These are phyloP conservation scores for Polysphondylium violaceum DNA, from an alignment of 78 protist genomes.

Conservation along the genomic window DNA sequence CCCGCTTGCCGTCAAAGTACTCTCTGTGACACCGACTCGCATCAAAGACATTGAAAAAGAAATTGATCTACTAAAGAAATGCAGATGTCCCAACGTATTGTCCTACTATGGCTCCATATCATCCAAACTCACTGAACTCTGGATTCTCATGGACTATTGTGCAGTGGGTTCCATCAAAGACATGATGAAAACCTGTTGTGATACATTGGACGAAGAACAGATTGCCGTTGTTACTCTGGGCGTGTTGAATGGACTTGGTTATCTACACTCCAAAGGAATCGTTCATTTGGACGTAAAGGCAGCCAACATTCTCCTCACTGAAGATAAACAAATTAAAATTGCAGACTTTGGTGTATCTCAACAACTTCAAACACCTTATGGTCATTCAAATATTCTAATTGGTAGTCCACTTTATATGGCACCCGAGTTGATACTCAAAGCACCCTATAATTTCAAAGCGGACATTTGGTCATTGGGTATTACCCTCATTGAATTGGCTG, in stretches of 20 bases:
- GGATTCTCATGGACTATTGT: constrained; percentile 92
- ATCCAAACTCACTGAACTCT: constrained; percentile 79
- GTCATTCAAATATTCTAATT: constrained; percentile 60
- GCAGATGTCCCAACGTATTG: constrained; percentile 68
- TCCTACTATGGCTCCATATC: constrained; percentile 77
- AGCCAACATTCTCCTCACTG: constrained; percentile 83
- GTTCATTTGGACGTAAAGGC: constrained; percentile 93
- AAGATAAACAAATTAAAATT: constrained; percentile 57
- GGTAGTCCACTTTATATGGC: constrained; percentile 87
- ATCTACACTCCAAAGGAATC: constrained; percentile 82
- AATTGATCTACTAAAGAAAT: constrained; percentile 79
- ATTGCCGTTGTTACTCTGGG: constrained; percentile 49
- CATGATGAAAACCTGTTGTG: constrained; percentile 72
- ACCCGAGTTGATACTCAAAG: constrained; percentile 79
- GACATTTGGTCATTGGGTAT: constrained; percentile 84
- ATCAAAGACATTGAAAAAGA: constrained; percentile 72
- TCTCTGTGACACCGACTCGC: constrained; percentile 56
- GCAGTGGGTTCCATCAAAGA: constrained; percentile 88
- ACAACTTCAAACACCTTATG: constrained; percentile 58
- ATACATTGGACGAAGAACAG: constrained; percentile 71
- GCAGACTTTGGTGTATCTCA: constrained; percentile 86
- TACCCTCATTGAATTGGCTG: constrained; percentile 82
- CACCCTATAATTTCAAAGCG: constrained; percentile 74
- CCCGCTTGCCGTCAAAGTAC: constrained; percentile 59
- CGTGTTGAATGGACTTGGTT: constrained; percentile 84